Evolutionary conservation across 2,329 filamentous ascomycete species (phyloP).

Genomic region (Penicillium nordicum): DNA sequence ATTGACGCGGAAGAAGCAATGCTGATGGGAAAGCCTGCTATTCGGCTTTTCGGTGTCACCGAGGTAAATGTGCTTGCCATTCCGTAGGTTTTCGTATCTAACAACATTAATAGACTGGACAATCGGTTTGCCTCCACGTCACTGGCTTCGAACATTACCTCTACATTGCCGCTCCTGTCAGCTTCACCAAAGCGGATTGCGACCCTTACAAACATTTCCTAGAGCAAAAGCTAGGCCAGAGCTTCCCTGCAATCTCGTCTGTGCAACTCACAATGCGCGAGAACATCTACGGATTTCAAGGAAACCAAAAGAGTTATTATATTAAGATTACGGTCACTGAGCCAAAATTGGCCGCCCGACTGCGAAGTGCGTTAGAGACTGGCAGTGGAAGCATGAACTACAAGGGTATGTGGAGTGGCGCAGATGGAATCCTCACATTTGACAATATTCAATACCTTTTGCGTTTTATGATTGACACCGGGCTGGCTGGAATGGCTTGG

Average conservation of each 20-base stretch:
- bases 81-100: conserved; percentile 5
- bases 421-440: conserved; percentile 77
- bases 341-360: conserved; percentile 73
- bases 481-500: conserved; percentile 96
- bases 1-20: conserved; percentile 93
- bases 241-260: conserved; percentile 71
- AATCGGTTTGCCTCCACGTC: conserved; percentile 92
- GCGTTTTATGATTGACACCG: conserved; percentile 96
- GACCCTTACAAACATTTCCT: conserved; percentile 74
- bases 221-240: conserved; percentile 71
- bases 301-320: conserved; percentile 86
- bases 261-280: conserved; percentile 80
- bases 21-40: conserved; percentile 67
- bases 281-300: conserved; percentile 91
- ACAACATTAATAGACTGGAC: conserved; percentile 54
- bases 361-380: conserved; percentile 71
- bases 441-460: conserved; percentile 95
- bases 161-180: conserved; percentile 82
- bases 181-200: conserved; percentile 76
- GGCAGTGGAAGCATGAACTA: conserved; percentile 69
- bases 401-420: conserved; percentile 79
- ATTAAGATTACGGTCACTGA: conserved; percentile 91
- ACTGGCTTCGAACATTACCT: conserved; percentile 96
- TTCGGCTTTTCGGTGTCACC: conserved; percentile 93
- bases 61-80: conserved; percentile 50